phyloP scores from a whole-genome alignment of 345 rosid genomes.

The Lepidium sativum region DNA sequence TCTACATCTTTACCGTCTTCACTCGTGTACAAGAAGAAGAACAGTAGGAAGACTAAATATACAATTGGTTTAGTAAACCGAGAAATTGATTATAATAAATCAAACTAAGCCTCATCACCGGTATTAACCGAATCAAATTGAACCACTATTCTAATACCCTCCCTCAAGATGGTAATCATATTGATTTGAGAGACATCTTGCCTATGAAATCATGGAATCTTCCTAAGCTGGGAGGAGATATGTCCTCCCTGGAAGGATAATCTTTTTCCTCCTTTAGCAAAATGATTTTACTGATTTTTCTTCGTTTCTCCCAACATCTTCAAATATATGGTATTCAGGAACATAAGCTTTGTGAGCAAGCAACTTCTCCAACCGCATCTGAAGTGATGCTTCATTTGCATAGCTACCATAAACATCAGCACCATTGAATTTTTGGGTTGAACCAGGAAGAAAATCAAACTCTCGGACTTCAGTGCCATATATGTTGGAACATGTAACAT shows the following conservation, averaged over 20 bases:
- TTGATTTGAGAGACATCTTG: too few species aligned
- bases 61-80: too few species aligned
- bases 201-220: too few species aligned
- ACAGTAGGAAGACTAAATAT: too few species aligned
- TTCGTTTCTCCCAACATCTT: slow-evolving; percentile 44
- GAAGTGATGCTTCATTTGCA: slow-evolving; percentile 40
- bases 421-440: slow-evolving; percentile 35
- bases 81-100: too few species aligned
- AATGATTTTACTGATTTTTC: slow-evolving; percentile 44
- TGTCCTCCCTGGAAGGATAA: slow-evolving; percentile 23
- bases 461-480: slow-evolving; percentile 89
- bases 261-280: slow-evolving; percentile 71
- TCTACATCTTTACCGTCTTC: too few species aligned
- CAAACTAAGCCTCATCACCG: too few species aligned
- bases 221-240: too few species aligned
- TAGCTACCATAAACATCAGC: slow-evolving; percentile 31
- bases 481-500: slow-evolving; percentile 87
- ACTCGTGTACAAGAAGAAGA: too few species aligned
- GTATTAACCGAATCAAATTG: too few species aligned
- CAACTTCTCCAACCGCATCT: slow-evolving; percentile 43
- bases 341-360: slow-evolving; percentile 36
- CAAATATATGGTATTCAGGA: slow-evolving; percentile 22
- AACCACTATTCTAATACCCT: too few species aligned
- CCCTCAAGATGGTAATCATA: too few species aligned
- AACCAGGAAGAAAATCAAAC: slow-evolving; percentile 59